A percentile compares a stretch with the other conserved stretches of the same genome.
Evolutionary conservation across 2,329 filamentous ascomycete genomes (phyloP).

Genomic region (Orbilia quercus): DNA sequence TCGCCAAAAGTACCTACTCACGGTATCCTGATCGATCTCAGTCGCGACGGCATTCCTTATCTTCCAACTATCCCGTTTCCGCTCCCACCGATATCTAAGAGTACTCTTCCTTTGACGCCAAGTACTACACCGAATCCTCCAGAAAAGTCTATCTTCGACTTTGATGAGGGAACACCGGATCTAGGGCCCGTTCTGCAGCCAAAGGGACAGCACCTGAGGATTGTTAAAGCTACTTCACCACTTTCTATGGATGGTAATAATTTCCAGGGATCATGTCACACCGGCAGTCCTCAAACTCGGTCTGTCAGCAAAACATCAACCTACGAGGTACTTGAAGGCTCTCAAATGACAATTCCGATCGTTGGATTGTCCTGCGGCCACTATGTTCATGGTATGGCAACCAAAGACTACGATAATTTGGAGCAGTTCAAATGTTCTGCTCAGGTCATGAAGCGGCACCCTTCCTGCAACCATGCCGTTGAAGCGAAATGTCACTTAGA

Average conservation of each 20-base stretch:
- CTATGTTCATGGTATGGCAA: slow-evolving; percentile 1
- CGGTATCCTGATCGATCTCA: background rate
- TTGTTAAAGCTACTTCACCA: background rate
- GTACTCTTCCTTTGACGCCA: background rate
- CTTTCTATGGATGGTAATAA: background rate
- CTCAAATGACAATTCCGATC: background rate
- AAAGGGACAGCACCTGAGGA: background rate
- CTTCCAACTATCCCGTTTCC: background rate
- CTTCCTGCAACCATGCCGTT: slow-evolving; percentile 7
- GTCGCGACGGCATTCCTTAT: background rate
- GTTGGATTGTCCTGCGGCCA: slow-evolving; percentile 11
- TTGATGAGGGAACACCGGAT: background rate
- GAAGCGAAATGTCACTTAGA: slow-evolving; percentile 5
- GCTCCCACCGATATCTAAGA: background rate
- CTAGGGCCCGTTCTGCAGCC: background rate
- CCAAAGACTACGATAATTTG: background rate
- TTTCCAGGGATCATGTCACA: background rate
- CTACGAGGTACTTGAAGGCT: background rate
- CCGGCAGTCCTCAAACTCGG: background rate
- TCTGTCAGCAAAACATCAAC: background rate
- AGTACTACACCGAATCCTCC: too few relatives aligned
- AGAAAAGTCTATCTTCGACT: too few relatives aligned
- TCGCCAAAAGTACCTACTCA: background rate
- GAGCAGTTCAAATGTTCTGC: background rate
- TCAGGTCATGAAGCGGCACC: slow-evolving; percentile 4